phyloP scores from a whole-genome alignment of 2,329 filamentous ascomycete species.

The Trichoderma simmonsii region DNA sequence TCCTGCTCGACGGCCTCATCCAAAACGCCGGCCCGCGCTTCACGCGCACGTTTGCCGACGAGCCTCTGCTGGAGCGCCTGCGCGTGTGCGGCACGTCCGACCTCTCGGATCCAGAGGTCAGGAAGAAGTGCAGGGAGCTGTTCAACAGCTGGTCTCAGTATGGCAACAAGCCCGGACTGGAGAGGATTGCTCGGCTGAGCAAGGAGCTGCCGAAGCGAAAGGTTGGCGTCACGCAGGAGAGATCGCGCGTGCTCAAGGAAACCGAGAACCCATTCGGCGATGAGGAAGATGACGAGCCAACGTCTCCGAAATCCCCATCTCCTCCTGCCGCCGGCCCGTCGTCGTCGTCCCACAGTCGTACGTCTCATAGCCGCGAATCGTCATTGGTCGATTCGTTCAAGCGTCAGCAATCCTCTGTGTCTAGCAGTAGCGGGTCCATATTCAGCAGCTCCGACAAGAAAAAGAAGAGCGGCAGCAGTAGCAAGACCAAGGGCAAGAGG shows the following conservation, averaged over 20 bases:
- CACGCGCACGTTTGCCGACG: slow-evolving; percentile 83
- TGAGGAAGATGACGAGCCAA: slow-evolving; percentile 57
- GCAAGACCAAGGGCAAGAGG: slow-evolving; percentile 47
- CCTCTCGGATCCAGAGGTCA: slow-evolving; percentile 81
- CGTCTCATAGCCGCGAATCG: slow-evolving; percentile 24
- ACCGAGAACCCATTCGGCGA: slow-evolving; percentile 70
- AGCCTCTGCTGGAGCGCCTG: slow-evolving; percentile 85
- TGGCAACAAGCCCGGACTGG: slow-evolving; percentile 74
- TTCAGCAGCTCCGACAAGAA: slow-evolving; percentile 51
- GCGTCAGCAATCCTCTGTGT: slow-evolving; percentile 16
- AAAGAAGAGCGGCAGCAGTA: slow-evolving; percentile 42
- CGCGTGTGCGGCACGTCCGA: slow-evolving; percentile 83
- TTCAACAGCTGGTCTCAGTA: slow-evolving; percentile 90
- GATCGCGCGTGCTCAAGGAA: slow-evolving; percentile 79
- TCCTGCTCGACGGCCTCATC: slow-evolving; percentile 87
- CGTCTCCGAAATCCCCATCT: slow-evolving; percentile 29
- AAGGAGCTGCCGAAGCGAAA: slow-evolving; percentile 65
- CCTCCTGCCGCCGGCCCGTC: slow-evolving; percentile 25
- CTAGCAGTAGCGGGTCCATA: slow-evolving; percentile 34
- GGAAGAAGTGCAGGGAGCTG: slow-evolving; percentile 79
- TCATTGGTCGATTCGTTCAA: slow-evolving; percentile 12
- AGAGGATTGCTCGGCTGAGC: slow-evolving; percentile 75
- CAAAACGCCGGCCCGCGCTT: slow-evolving; percentile 90
- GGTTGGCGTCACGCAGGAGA: slow-evolving; percentile 69
- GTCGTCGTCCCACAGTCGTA: slow-evolving; percentile 19